These are phyloP conservation scores for Beauveria sp. DNA, from an alignment of 2,329 filamentous ascomycete genomes.

Conservation along the genomic window DNA sequence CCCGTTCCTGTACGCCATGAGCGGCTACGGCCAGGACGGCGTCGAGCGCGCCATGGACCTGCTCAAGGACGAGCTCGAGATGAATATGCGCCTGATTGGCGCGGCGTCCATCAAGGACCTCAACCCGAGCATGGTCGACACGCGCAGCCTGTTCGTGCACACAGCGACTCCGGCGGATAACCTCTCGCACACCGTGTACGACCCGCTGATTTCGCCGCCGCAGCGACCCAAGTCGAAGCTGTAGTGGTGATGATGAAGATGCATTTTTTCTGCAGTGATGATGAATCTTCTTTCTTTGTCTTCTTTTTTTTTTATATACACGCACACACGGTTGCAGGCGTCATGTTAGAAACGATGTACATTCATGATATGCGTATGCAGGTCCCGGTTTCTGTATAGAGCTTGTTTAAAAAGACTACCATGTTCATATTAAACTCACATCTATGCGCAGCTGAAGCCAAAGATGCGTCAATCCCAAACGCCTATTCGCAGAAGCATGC, in stretches of 20 bases:
- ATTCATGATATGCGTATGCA: background rate
- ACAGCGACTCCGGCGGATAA: conserved; percentile 41
- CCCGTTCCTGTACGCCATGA: conserved; percentile 95
- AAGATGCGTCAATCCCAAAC: background rate
- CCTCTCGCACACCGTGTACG: conserved; percentile 43
- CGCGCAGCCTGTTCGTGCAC: conserved; percentile 55
- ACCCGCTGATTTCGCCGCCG: conserved; percentile 43
- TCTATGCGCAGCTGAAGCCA: background rate
- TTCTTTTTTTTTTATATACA: background rate
- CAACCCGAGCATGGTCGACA: conserved; percentile 73
- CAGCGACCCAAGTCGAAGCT: conserved; percentile 48
- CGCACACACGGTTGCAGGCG: background rate
- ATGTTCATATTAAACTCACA: background rate
- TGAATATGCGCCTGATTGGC: conserved; percentile 96
- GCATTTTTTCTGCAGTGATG: background rate
- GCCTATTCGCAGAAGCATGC: background rate
- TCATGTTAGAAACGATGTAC: background rate
- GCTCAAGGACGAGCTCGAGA: conserved; percentile 93
- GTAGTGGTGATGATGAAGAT: conserved; percentile 20
- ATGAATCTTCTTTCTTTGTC: background rate
- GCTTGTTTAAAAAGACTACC: background rate
- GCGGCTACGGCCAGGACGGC: conserved; percentile 76
- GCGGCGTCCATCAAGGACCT: conserved; percentile 67
- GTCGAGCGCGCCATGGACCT: conserved; percentile 90
- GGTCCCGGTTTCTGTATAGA: background rate